Conservation (phyloP, 331 rosid species). For the Ulmus americana region DNA sequence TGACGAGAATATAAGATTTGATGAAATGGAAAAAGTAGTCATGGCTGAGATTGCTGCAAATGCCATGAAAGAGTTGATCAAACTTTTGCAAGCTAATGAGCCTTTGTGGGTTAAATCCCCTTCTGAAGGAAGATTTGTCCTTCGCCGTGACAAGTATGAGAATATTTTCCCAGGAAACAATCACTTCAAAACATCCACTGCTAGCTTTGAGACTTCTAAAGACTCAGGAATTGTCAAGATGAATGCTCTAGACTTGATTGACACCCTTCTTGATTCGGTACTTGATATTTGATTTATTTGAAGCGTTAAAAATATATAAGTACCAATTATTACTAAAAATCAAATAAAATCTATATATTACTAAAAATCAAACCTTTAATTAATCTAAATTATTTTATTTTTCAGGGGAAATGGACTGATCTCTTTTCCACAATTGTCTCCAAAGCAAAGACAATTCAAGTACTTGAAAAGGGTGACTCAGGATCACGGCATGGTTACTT, state of each 20-base stretch:
- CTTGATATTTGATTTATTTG: background rate
- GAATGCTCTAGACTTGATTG: constrained; percentile 40
- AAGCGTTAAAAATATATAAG: background rate
- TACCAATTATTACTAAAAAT: background rate
- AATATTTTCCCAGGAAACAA: constrained; percentile 19
- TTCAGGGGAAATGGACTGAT: constrained; percentile 53
- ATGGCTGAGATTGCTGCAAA: constrained; percentile 39
- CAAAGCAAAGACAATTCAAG: constrained; percentile 41
- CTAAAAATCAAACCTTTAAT: background rate
- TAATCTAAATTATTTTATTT: background rate
- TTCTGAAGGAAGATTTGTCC: constrained; percentile 19
- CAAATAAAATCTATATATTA: background rate
- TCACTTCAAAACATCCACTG: constrained; percentile 22
- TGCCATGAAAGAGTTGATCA: constrained; percentile 52
- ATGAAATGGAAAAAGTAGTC: constrained; percentile 29
- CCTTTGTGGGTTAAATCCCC: constrained; percentile 51
- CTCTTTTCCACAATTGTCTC: constrained; percentile 55
- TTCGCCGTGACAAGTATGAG: constrained; percentile 42
- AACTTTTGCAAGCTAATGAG: constrained; percentile 32
- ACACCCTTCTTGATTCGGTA: constrained; percentile 50
- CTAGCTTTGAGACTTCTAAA: constrained; percentile 50
- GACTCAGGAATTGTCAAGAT: constrained; percentile 39
- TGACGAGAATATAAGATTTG: constrained; percentile 1
- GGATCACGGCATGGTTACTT: constrained; percentile 43
- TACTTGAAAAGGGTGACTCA: constrained; percentile 38